These are phyloP conservation scores for Claviceps pusilla DNA, from an alignment of 2,329 filamentous ascomycete genomes.

Conservation along the genomic window DNA sequence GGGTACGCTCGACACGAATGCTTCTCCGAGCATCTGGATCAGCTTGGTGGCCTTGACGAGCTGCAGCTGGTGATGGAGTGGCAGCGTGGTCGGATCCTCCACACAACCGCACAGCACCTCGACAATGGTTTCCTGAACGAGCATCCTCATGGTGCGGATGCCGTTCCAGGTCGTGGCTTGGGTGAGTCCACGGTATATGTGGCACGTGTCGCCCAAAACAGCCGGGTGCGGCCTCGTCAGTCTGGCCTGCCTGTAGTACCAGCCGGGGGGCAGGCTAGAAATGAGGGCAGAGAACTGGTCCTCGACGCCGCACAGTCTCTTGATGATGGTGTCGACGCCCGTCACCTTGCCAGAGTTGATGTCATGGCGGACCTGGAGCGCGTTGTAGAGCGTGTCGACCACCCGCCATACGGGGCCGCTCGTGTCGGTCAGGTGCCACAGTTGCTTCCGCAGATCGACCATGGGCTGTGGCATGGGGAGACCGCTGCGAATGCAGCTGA, in stretches of 20 bases:
- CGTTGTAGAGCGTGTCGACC: slow-evolving; percentile 28
- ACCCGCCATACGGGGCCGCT: slow-evolving; percentile 28
- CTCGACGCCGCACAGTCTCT: slow-evolving; percentile 25
- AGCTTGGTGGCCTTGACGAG: slow-evolving; percentile 23
- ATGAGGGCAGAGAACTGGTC: slow-evolving; percentile 26
- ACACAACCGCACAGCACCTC: slow-evolving; percentile 25
- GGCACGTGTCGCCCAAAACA: slow-evolving; percentile 26
- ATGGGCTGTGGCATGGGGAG: slow-evolving; percentile 33
- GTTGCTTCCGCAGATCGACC: slow-evolving; percentile 29
- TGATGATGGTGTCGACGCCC: slow-evolving; percentile 20
- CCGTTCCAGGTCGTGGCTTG: slow-evolving; percentile 34
- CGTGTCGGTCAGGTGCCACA: slow-evolving; percentile 21
- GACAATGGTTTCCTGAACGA: slow-evolving; percentile 33
- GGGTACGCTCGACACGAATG: slow-evolving; percentile 31
- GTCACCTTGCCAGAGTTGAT: slow-evolving; percentile 25
- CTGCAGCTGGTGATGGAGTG: slow-evolving; percentile 19
- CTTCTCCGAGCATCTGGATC: slow-evolving; percentile 25
- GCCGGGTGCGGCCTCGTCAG: slow-evolving; percentile 25
- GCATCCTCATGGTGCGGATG: slow-evolving; percentile 29
- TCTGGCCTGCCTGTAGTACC: slow-evolving; percentile 27
- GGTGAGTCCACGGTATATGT: slow-evolving; percentile 30
- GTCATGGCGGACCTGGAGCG: slow-evolving; percentile 32
- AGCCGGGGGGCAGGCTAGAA: slow-evolving; percentile 22
- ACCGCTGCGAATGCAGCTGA: slow-evolving; percentile 36
- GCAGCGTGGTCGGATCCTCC: slow-evolving; percentile 12